Percentiles rank a stretch among this genome's conserved stretches.
Conservation (phyloP, 306 rosid species). For the Casuarina cunninghamiana region DNA sequence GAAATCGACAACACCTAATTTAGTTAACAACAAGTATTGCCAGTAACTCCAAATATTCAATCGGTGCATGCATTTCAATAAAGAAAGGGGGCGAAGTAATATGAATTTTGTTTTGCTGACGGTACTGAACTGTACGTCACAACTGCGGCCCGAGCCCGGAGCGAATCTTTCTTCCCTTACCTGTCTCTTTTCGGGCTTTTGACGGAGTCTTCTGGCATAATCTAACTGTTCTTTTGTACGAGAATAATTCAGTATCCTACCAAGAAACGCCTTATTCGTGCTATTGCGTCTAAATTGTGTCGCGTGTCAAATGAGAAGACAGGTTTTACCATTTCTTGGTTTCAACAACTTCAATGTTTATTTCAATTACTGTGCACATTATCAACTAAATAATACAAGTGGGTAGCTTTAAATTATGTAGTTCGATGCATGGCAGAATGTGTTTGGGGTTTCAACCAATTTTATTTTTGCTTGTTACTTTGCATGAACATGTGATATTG, state of each 20-base stretch:
- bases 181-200: not conserved
- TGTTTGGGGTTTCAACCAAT: too few species aligned
- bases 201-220: not conserved
- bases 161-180: not conserved
- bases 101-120: not conserved
- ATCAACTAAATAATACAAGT: not conserved
- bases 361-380: too few species aligned
- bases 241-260: not conserved
- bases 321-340: not conserved
- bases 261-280: not conserved
- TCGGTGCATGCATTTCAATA: too few species aligned
- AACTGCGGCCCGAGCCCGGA: not conserved
- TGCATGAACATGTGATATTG: too few species aligned
- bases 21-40: too few species aligned
- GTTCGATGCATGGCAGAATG: too few species aligned
- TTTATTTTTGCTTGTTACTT: too few species aligned
- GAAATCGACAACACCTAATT: too few species aligned
- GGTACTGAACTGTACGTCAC: conserved; percentile 17
- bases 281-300: not conserved
- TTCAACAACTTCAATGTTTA: too few species aligned
- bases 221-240: not conserved
- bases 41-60: too few species aligned
- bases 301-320: not conserved
- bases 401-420: too few species aligned
- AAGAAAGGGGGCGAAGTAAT: too few species aligned